Evolutionary conservation across 1,284 basidiomycete species (phyloP), one percentile per base, ranked within the genome.

Genomic region (Leccinum cinnamomeum): DNA sequence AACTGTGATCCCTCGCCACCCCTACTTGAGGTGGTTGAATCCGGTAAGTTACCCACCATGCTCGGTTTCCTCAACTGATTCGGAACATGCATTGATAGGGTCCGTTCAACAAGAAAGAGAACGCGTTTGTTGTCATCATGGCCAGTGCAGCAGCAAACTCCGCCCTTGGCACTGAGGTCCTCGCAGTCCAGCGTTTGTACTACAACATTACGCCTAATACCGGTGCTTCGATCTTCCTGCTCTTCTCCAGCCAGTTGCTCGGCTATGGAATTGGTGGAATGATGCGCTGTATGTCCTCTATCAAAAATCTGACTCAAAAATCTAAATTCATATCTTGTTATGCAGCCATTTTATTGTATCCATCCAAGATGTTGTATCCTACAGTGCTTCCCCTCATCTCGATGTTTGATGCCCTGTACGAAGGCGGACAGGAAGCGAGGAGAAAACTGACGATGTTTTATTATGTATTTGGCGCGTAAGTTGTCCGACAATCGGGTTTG

Each of bases 51-150:
- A 7, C 50, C 16, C 2, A 41, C 7, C n/a, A 53, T 25, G 7
- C 20, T 7, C 60, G 73, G 77, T 67, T 75, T 57, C 70, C 74
- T 25, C 25, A 4, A 41, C 18, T 23, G 37, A 59, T 58, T 12
- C n/a, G 46, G 33, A 58, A 48, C 11, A 37, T 8, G 18, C 50
- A 3, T 57, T 3, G 7, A 53, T 48, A 69, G 68, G 66, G 68
- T 0, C 70, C 70, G 16, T 77, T 77, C 67, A 77, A 79, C 63
- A 77, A 77, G 66, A 79, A 79, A 67, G 83, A 88, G 68, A 85
- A 88, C 73, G 84, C 84, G 0, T 82, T 83, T 25, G 83, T 88
- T 56, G 80, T 86, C 30, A 87, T 89, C 70, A 87, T 89, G 84
- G 74, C 86, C 3, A 85, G 84, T 46, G 86, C 88, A 3, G 86